Evolutionary conservation across 768 basidiomycete species (phyloP).

Genomic region (Trametes maxima): DNA sequence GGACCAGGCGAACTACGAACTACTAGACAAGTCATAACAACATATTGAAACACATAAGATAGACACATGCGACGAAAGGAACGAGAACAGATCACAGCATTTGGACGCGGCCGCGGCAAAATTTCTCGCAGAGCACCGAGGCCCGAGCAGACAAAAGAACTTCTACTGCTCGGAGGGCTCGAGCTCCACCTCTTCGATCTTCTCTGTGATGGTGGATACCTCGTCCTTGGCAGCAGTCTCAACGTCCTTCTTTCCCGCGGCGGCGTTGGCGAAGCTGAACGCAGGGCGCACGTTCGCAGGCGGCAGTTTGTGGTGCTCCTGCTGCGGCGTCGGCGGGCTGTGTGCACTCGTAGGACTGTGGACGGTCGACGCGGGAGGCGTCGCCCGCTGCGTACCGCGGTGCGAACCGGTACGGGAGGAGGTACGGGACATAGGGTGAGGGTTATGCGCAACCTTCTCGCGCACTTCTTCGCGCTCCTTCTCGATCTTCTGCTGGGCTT

Average conservation of each 20-base stretch:
- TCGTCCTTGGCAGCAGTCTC: conserved; percentile 27
- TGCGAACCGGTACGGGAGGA: conserved; percentile 37
- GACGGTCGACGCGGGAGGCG: conserved; percentile 35
- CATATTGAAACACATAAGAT: conserved; percentile 28
- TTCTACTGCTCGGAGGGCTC: conserved; percentile 18
- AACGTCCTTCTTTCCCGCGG: conserved; percentile 49
- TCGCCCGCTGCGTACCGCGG: conserved; percentile 34
- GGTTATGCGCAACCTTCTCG: conserved; percentile 37
- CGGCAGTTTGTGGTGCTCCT: conserved; percentile 22
- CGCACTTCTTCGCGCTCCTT: conserved; percentile 52
- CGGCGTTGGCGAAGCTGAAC: conserved; percentile 83
- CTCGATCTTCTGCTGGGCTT: conserved; percentile 70
- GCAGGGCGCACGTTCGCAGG: conserved; percentile 64
- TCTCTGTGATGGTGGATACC: conserved; percentile 31
- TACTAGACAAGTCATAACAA: conserved; percentile 16
- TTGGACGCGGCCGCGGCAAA: conserved; percentile 11
- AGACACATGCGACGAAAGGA: conserved; percentile 19
- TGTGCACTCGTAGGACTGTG: conserved; percentile 37
- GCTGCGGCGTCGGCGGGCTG: conserved; percentile 31
- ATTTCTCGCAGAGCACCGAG: neutral
- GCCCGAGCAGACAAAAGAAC: neutral
- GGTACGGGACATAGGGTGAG: conserved; percentile 49
- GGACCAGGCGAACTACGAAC: conserved; percentile 3
- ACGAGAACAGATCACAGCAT: conserved; percentile 24
- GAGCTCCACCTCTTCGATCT: conserved; percentile 39